These are phyloP conservation scores for Lentinula boryana DNA, from an alignment of 768 basidiomycete species.

Conservation along the genomic window DNA sequence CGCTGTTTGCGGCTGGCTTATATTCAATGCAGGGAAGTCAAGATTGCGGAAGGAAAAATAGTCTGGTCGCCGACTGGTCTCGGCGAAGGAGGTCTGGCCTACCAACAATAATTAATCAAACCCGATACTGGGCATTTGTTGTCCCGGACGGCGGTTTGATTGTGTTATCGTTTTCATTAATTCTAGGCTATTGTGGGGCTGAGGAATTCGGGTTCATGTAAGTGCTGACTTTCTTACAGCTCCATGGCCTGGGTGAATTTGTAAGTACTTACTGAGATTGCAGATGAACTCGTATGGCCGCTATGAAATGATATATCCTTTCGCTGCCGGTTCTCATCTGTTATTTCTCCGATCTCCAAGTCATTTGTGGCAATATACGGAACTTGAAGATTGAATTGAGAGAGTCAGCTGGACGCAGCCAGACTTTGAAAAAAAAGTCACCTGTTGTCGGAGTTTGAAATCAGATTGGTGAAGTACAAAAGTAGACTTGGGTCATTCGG, in stretches of 20 bases:
- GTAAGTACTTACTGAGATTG: background rate
- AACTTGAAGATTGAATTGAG: background rate
- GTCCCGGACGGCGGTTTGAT: too few relatives aligned
- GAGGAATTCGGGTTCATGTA: too few relatives aligned
- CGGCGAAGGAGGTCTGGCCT: background rate
- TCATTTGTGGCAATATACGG: background rate
- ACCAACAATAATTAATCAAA: too few relatives aligned
- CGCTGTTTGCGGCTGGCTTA: background rate
- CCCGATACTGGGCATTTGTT: too few relatives aligned
- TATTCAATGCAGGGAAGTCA: background rate
- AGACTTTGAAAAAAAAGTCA: background rate
- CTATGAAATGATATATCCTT: background rate
- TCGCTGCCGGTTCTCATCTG: background rate
- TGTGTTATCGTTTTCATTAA: too few relatives aligned
- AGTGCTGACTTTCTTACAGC: too few relatives aligned
- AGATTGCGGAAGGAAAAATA: too few relatives aligned
- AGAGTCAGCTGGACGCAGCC: slow-evolving; percentile 1
- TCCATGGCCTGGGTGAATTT: background rate
- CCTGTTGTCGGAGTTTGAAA: background rate
- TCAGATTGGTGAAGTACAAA: slow-evolving; percentile 12
- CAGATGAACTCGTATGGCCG: background rate
- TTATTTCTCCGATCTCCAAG: background rate
- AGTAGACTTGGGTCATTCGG: background rate
- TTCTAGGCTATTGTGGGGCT: too few relatives aligned
- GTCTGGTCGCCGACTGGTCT: background rate